Percentiles rank a stretch among this genome's conserved stretches.
Conservation (phyloP, 108 stramenopile genomes). For the Cyclotella cryptica region DNA sequence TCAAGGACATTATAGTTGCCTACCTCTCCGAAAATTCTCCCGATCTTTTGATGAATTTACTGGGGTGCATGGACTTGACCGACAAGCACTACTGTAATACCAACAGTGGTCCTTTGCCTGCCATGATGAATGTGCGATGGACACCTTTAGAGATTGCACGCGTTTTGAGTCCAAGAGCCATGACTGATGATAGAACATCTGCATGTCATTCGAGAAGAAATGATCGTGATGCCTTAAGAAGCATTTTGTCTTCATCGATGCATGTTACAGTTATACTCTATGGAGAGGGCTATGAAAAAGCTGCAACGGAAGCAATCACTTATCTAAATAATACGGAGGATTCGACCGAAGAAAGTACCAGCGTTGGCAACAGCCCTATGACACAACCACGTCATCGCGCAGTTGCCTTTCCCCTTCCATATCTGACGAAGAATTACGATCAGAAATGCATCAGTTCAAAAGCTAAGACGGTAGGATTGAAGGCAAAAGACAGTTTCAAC, state of each 20-base stretch:
- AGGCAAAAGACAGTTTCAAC: background rate
- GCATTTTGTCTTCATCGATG: background rate
- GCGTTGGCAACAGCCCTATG: background rate
- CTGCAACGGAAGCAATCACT: conserved; percentile 34
- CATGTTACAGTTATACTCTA: conserved; percentile 22
- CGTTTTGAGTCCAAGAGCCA: conserved; percentile 40
- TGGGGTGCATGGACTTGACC: conserved; percentile 54
- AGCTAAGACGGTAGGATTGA: background rate
- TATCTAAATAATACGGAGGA: background rate
- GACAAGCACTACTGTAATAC: background rate
- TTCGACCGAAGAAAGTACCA: background rate
- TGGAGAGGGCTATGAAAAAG: conserved; percentile 44
- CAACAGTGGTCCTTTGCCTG: conserved; percentile 34
- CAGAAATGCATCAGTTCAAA: background rate
- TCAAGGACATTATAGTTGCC: conserved; percentile 37
- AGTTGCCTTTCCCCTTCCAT: conserved; percentile 32
- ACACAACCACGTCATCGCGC: background rate
- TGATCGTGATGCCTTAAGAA: too few relatives aligned
- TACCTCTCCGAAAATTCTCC: conserved; percentile 63
- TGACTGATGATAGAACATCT: conserved; percentile 10
- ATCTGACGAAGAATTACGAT: background rate
- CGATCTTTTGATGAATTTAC: conserved; percentile 64
- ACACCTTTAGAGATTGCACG: conserved; percentile 67
- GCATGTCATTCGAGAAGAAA: too few relatives aligned
- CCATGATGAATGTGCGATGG: conserved; percentile 82